Percentiles rank a stretch among this genome's conserved stretches.
Evolutionary conservation across 345 rosid species (phyloP).

Genomic region (Sonneratia alba): DNA sequence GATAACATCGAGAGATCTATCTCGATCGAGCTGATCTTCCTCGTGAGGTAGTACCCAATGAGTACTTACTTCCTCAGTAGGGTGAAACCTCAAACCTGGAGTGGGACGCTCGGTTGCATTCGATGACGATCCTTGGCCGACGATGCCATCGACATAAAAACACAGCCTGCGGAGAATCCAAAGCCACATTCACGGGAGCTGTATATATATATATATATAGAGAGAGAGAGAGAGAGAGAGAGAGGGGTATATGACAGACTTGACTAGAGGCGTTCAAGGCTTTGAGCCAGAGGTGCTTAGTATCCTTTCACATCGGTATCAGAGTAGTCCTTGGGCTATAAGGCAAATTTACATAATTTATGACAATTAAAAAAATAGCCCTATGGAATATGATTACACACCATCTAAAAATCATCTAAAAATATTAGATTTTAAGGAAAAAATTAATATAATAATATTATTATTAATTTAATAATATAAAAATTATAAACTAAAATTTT

Average conservation of each 20-base stretch:
- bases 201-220: too few relatives aligned
- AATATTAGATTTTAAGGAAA: too few relatives aligned
- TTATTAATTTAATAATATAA: too few relatives aligned
- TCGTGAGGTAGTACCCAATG: slow-evolving; percentile 78
- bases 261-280: neutral
- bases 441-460: too few relatives aligned
- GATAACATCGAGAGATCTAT: slow-evolving; percentile 69
- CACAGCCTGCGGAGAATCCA: neutral
- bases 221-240: neutral
- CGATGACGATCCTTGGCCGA: slow-evolving; percentile 17
- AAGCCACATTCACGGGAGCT: neutral
- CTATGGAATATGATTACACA: too few relatives aligned
- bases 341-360: too few relatives aligned
- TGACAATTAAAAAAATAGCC: too few relatives aligned
- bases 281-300: neutral
- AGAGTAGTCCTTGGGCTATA: neutral
- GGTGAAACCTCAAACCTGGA: slow-evolving; percentile 92
- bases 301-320: neutral
- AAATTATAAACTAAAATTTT: too few relatives aligned
- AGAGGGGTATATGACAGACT: neutral
- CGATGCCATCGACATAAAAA: neutral
- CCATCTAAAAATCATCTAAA: too few relatives aligned
- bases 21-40: slow-evolving; percentile 66
- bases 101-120: slow-evolving; percentile 59
- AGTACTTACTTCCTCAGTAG: slow-evolving; percentile 83